Percentiles rank a stretch among this genome's conserved stretches.
Conservation (phyloP, 176 grass and related monocot species). For the Bothriochloa decipiens region DNA sequence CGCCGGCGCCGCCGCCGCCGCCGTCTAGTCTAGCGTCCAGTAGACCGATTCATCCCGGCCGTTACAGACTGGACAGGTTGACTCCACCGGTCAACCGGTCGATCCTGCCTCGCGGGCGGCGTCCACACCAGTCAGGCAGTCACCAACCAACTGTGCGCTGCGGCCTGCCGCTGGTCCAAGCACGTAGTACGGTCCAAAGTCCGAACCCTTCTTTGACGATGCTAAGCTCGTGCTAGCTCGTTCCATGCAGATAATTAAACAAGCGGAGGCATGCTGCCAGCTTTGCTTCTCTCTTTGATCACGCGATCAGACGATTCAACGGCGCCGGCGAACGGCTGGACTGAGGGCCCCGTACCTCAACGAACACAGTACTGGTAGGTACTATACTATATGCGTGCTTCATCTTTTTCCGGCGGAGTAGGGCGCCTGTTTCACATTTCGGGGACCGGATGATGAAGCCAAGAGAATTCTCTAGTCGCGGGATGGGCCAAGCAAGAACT, state of each 20-base stretch:
- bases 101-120: not conserved
- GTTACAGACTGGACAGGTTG: not conserved
- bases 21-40: not conserved
- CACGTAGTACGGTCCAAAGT: not conserved
- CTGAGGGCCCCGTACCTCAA: too few species aligned
- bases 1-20: not conserved
- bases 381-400: not conserved
- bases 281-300: not conserved
- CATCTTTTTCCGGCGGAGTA: constrained; percentile 1
- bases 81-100: not conserved
- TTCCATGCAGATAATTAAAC: too few species aligned
- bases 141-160: not conserved
- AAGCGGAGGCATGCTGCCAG: too few species aligned
- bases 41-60: not conserved
- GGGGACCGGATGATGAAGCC: constrained; percentile 29
- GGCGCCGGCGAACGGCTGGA: too few species aligned
- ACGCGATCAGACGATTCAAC: not conserved
- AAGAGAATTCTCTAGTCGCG: not conserved
- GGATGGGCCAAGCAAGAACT: not conserved
- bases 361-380: too few species aligned
- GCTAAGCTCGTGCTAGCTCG: too few species aligned
- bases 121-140: too few species aligned
- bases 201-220: constrained; percentile 3
- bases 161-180: not conserved
- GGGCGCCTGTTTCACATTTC: not conserved